A percentile compares a stretch with the other conserved stretches of the same genome.
Conservation (phyloP, 1,284 basidiomycete genomes). For the Trichosporon faecale region DNA sequence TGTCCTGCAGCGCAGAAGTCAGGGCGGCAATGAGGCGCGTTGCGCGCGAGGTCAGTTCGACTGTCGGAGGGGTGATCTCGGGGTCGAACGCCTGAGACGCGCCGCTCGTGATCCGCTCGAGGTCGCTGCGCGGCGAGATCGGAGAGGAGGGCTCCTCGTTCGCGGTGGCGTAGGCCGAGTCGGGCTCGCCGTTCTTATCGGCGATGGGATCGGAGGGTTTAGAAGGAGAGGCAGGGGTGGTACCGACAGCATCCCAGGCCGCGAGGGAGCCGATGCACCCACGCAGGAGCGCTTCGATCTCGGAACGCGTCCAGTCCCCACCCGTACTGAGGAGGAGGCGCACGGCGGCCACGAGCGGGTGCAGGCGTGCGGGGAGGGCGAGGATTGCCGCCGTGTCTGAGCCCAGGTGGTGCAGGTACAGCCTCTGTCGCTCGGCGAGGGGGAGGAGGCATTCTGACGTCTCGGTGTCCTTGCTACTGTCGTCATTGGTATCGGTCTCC, state of each 20-base stretch:
- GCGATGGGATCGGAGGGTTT: too few relatives aligned
- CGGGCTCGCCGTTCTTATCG: neutral
- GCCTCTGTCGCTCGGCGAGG: slow-evolving; percentile 58
- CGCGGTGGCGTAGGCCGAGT: neutral
- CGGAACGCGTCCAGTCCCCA: slow-evolving; percentile 61
- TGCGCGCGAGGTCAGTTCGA: slow-evolving; percentile 57
- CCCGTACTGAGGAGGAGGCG: slow-evolving; percentile 48
- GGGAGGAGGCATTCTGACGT: slow-evolving; percentile 54
- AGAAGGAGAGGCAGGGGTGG: neutral
- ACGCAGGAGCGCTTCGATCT: slow-evolving; percentile 64
- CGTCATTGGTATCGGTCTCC: neutral
- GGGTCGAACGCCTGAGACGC: slow-evolving; percentile 13
- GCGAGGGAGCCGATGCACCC: slow-evolving; percentile 42
- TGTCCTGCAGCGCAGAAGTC: slow-evolving; percentile 56
- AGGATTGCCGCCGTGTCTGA: slow-evolving; percentile 60
- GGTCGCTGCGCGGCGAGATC: slow-evolving; percentile 13
- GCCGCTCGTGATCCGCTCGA: neutral
- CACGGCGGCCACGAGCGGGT: slow-evolving; percentile 39
- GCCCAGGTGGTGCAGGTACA: slow-evolving; percentile 60
- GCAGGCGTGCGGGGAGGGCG: slow-evolving; percentile 30
- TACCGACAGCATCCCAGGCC: slow-evolving; percentile 27
- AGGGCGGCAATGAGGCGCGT: slow-evolving; percentile 70
- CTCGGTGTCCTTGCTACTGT: neutral
- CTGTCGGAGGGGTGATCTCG: slow-evolving; percentile 4
- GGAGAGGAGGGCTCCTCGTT: neutral